Conservation (phyloP, 805 yeast species). For the Torulaspora delbrueckii region DNA sequence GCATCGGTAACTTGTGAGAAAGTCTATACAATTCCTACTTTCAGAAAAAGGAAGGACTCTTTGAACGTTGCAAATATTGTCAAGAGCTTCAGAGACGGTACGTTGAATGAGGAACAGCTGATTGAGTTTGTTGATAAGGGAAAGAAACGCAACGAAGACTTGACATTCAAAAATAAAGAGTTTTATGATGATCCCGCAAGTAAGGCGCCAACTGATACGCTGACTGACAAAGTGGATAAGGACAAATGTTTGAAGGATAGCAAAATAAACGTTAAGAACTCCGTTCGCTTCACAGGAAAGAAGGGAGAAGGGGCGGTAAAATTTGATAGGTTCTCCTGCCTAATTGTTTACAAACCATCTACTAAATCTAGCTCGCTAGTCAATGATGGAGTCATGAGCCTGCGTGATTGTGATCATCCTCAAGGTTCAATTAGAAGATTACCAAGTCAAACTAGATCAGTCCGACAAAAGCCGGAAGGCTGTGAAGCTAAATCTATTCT, state of each 20-base stretch:
- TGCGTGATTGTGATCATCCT: neutral
- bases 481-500: slow-evolving; percentile 35
- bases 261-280: neutral
- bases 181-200: slow-evolving; percentile 19
- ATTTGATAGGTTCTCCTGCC: slow-evolving; percentile 28
- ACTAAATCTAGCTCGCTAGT: slow-evolving; percentile 13
- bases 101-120: slow-evolving; percentile 16
- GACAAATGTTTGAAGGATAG: neutral
- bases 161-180: slow-evolving; percentile 14
- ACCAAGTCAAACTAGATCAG: neutral
- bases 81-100: slow-evolving; percentile 17
- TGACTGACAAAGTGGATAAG: neutral
- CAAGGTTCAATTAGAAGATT: neutral
- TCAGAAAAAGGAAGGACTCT: slow-evolving; percentile 22
- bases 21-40: slow-evolving; percentile 41
- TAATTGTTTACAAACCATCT: slow-evolving; percentile 28
- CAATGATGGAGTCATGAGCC: neutral
- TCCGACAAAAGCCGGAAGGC: neutral
- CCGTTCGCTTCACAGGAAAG: neutral
- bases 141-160: slow-evolving; percentile 1
- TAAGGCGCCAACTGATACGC: neutral
- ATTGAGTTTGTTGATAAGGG: slow-evolving; percentile 8
- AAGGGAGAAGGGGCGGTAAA: slow-evolving; percentile 17
- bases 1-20: slow-evolving; percentile 11
- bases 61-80: slow-evolving; percentile 18